Evolutionary conservation across 2,329 filamentous ascomycete genomes (phyloP), one percentile per base, ranked within the genome.

Genomic region (Pseudogymnoascus verrucosus): DNA sequence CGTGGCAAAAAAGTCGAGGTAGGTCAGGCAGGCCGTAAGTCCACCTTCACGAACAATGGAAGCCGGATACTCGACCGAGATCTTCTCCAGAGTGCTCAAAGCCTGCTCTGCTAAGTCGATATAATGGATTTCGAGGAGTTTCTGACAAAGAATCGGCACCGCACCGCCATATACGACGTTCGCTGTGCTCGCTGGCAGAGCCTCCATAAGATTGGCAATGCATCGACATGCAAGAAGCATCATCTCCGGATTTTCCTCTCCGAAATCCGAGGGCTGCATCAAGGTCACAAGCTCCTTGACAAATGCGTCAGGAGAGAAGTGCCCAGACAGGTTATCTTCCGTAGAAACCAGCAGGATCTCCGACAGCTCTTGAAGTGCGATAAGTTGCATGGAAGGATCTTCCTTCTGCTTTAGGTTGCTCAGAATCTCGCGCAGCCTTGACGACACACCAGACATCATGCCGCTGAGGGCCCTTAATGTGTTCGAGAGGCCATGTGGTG

Each of bases 151-250:
- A 11, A 99, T 87, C 2, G 95, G 93, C 4, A 99, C 95, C 36
- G 95, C 95, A 60, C 92, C 91, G n/a, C 93, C 93, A 73, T 98
- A 98, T 3, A 98, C 95, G 12, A 99, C 92, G 73, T 96, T 97
- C 11, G 92, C 90, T 60, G 95, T 95, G 64, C 93, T 93, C 36
- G 91, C 88, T 19, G 95, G 93, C 31, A 99, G 79, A 26, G 93
- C 96, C 75, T 99, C 95, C 95, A 99, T 99, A 63, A 99, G 77
- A 74, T 99, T 98, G 65, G 95, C 95, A 70, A 99, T 84, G 75
- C 91, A 98, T 65, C 96, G 89, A 73, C 95, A 99, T 19, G 95
- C 93, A 65, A 98, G 82, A 11, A 99, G 86, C 93, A 98, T 98
- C 66, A 98, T 91, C 75, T 99, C 95, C 0, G 93, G 90, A 69